A percentile compares a stretch with the other conserved stretches of the same genome.
These are phyloP conservation scores for Xylaria scruposa DNA, from an alignment of 495 filamentous ascomycete genomes.

Conservation along the genomic window DNA sequence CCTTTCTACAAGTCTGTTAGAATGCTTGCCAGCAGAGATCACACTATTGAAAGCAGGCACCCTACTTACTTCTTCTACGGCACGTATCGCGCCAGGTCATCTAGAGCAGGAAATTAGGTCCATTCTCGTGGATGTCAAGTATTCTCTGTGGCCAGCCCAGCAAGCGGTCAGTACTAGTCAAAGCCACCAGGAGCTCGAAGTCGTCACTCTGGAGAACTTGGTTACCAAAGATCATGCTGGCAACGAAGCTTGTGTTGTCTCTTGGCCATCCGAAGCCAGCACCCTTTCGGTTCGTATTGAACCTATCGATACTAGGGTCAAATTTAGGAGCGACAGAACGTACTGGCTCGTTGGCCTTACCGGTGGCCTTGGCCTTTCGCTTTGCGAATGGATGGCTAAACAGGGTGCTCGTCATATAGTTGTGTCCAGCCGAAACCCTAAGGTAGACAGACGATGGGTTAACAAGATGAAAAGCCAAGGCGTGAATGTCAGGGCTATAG, in stretches of 20 bases:
- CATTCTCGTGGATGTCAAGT: not conserved
- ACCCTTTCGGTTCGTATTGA: not conserved
- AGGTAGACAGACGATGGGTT: constrained; percentile 52
- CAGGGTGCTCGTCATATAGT: constrained; percentile 59
- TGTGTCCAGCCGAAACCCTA: constrained; percentile 59
- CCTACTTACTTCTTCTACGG: not conserved
- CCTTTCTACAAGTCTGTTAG: not conserved
- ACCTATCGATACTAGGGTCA: not conserved
- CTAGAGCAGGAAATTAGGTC: not conserved
- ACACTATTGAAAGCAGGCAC: not conserved
- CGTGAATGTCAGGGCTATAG: constrained; percentile 22
- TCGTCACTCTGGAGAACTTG: not conserved
- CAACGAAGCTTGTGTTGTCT: not conserved
- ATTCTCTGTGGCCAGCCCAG: not conserved
- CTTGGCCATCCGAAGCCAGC: not conserved
- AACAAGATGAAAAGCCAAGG: constrained; percentile 37
- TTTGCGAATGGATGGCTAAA: constrained; percentile 61
- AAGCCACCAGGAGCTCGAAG: not conserved
- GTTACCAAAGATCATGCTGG: not conserved
- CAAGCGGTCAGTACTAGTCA: not conserved
- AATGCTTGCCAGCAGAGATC: not conserved
- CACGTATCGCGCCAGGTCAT: not conserved
- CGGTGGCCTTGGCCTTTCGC: constrained; percentile 55
- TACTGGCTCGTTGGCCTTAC: constrained; percentile 62
- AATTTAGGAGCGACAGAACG: constrained; percentile 46